Base-by-base conservation (phyloP, 441 rosid species). In the Isatis lusitanica region DNA sequence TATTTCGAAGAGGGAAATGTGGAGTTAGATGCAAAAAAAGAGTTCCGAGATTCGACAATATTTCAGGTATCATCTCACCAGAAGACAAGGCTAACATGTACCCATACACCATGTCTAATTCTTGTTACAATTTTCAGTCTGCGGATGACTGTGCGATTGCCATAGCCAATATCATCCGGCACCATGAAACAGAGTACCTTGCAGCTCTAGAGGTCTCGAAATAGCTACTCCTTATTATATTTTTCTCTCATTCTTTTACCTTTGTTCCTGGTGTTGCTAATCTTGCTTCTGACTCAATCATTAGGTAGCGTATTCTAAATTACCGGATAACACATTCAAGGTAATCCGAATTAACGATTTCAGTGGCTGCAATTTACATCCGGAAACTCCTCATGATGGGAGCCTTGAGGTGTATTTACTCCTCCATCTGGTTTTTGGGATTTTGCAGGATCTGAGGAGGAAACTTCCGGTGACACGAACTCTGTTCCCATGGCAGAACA, bases 1-100 rank as follows among this genome's bases (percentile, higher is more conserved):
- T 95, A 93, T 82, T 95, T 93, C 75, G 99, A 95, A 79, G 98
- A 95, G 84, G 98, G 99, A 70, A 95, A 95, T 85, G 99, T 95
- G 73, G 97, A 95, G 80, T 83, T 93, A 83, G 97, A 91, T 76
- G 90, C 99, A 50, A 85, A 86, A 74, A 87, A 93, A 70, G 97
- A 91, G 71, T 90, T 92, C 77, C 81, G 84, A 80, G 97, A 93
- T 81, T 85, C 89, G 21, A 88, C 99, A 24, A 81, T 88, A 8
- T 84, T 95, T 83, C 99, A 93, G 97, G 99, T 95, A 70, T 31
- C 39, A 13, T 28, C 6, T 53, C 39, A 55, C 33, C 16, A 55
- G 38, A 67, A 53, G 58, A 17, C 28, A 16, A 15, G 38, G 35
- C 63, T 21, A 58, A 36, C 4, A 58, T 21, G 46, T 70, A 35